A percentile compares a stretch with the other conserved stretches of the same genome.
These are phyloP conservation scores for Hypoxylon rubiginosum DNA, from an alignment of 2,329 filamentous ascomycete genomes.

Conservation along the genomic window DNA sequence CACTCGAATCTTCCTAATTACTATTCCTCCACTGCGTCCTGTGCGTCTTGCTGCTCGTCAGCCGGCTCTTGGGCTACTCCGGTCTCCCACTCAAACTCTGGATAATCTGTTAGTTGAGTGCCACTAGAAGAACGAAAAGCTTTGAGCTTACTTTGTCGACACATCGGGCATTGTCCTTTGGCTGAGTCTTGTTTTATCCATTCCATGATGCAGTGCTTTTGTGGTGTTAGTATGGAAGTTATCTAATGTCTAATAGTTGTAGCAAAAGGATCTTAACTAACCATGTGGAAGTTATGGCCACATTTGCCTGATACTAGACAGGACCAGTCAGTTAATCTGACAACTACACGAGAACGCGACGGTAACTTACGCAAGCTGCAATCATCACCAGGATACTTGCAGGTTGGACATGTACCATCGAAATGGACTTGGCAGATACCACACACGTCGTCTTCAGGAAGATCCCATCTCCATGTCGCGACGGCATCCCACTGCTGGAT, in stretches of 20 bases:
- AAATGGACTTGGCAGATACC: constrained; percentile 99
- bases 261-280: constrained; percentile 67
- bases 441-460: constrained; percentile 96
- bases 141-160: constrained; percentile 80
- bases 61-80: constrained; percentile 33
- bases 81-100: constrained; percentile 53
- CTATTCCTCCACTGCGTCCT: constrained; percentile 31
- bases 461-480: constrained; percentile 97
- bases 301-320: constrained; percentile 90
- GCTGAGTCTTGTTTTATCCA: constrained; percentile 97
- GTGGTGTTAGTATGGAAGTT: constrained; percentile 41
- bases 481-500: constrained; percentile 95
- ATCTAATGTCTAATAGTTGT: not conserved
- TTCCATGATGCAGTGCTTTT: constrained; percentile 90
- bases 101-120: constrained; percentile 23
- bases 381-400: constrained; percentile 97
- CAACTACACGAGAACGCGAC: constrained; percentile 22
- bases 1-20: constrained; percentile 14
- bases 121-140: not conserved
- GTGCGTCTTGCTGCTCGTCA: constrained; percentile 42
- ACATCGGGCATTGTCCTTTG: constrained; percentile 97
- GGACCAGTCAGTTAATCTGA: constrained; percentile 12
- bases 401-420: constrained; percentile 96
- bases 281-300: constrained; percentile 98
- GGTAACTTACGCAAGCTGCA: constrained; percentile 84